Evolutionary conservation across 73 alveolate genomes (phyloP).

Genomic region (Durusdinium trenchii): DNA sequence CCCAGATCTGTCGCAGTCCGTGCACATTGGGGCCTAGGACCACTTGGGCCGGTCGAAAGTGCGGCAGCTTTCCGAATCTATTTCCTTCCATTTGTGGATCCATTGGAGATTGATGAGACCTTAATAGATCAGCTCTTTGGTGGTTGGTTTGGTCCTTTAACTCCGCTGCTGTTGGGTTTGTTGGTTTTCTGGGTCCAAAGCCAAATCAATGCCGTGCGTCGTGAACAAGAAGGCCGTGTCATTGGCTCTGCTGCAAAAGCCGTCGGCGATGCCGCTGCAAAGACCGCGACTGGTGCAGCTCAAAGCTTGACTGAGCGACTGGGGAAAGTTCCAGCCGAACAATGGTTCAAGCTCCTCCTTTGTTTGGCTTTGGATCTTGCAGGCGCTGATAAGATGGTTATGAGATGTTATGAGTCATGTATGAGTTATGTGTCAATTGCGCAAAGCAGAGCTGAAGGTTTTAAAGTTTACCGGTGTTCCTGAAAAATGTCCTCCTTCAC

Average conservation of each 20-base stretch:
- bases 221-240: slow-evolving; percentile 83
- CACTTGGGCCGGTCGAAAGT: slow-evolving; percentile 68
- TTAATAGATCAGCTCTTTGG: slow-evolving; percentile 63
- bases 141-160: slow-evolving; percentile 71
- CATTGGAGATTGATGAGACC: slow-evolving; percentile 46
- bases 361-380: slow-evolving; percentile 83
- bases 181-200: slow-evolving; percentile 53
- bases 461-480: neutral
- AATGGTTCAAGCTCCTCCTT: slow-evolving; percentile 62
- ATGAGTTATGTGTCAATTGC: neutral
- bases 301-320: slow-evolving; percentile 24
- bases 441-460: neutral
- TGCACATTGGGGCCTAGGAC: slow-evolving; percentile 26
- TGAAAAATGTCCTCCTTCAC: neutral
- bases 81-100: slow-evolving; percentile 74
- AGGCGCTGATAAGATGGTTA: neutral
- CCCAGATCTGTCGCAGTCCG: neutral
- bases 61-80: slow-evolving; percentile 69
- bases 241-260: slow-evolving; percentile 61
- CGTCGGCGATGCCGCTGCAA: slow-evolving; percentile 28
- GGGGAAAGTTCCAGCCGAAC: slow-evolving; percentile 13
- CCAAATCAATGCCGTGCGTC: slow-evolving; percentile 68
- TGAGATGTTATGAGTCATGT: neutral
- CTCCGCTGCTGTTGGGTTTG: slow-evolving; percentile 49
- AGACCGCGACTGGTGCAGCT: slow-evolving; percentile 48